Conservation (phyloP, 495 filamentous ascomycete genomes). For the Usnea hakonensis region DNA sequence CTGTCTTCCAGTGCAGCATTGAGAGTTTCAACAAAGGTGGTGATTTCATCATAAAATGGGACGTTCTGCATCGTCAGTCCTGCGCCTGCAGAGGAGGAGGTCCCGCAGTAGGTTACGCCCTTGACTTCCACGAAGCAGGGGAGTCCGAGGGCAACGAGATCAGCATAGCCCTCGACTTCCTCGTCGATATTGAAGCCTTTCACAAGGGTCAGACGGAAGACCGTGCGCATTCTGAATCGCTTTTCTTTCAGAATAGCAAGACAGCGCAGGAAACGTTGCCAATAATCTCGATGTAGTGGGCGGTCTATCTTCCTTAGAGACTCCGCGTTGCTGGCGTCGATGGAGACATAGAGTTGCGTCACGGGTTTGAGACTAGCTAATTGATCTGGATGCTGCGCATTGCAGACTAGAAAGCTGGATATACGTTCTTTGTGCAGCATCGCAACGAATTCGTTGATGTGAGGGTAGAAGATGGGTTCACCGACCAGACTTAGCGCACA, state of each 20-base stretch:
- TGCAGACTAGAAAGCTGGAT: constrained; percentile 92
- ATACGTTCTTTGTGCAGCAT: constrained; percentile 80
- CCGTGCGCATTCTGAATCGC: constrained; percentile 75
- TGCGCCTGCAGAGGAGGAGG: constrained; percentile 66
- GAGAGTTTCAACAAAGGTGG: constrained; percentile 67
- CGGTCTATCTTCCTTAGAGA: constrained; percentile 79
- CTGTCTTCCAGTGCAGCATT: constrained; percentile 55
- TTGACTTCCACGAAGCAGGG: constrained; percentile 93
- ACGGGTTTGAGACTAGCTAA: constrained; percentile 72
- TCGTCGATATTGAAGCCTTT: constrained; percentile 96
- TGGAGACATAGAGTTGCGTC: constrained; percentile 91
- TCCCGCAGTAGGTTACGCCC: constrained; percentile 95
- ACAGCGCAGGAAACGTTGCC: constrained; percentile 87
- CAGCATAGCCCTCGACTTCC: constrained; percentile 82
- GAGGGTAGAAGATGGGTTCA: constrained; percentile 95
- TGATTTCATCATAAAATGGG: constrained; percentile 85
- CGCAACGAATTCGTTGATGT: constrained; percentile 83
- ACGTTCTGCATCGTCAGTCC: constrained; percentile 94
- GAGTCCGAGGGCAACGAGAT: constrained; percentile 73
- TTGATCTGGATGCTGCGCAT: constrained; percentile 94
- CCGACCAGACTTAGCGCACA: constrained; percentile 87
- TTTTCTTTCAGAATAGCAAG: constrained; percentile 81
- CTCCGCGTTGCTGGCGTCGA: constrained; percentile 89
- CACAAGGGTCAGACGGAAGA: constrained; percentile 90
- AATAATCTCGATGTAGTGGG: constrained; percentile 91